These are phyloP conservation scores for Penicillium paradoxum DNA, from an alignment of 495 filamentous ascomycete species.

Conservation along the genomic window DNA sequence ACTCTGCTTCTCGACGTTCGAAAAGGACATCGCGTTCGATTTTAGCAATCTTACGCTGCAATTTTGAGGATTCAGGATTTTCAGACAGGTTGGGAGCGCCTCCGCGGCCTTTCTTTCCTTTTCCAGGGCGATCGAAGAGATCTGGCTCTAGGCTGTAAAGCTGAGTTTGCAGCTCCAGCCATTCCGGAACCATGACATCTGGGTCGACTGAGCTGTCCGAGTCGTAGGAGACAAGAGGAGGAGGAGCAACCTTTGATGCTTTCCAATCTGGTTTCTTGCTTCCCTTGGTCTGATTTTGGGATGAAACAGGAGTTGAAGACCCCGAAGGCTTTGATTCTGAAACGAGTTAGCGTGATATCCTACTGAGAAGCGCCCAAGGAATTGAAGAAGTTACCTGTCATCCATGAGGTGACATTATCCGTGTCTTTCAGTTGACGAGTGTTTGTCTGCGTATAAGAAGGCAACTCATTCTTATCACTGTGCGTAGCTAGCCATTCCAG, in stretches of 20 bases:
- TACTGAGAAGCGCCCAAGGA: constrained; percentile 13
- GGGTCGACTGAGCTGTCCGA: constrained; percentile 56
- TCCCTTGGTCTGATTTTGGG: constrained; percentile 23
- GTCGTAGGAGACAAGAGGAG: constrained; percentile 33
- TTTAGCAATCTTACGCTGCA: constrained; percentile 65
- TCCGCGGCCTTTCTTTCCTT: constrained; percentile 36
- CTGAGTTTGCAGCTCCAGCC: constrained; percentile 63
- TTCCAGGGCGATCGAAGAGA: constrained; percentile 42
- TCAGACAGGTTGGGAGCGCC: constrained; percentile 20
- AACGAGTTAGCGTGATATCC: constrained; percentile 24
- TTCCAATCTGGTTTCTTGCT: constrained; percentile 28
- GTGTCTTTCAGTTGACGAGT: constrained; percentile 30
- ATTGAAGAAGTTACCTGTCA: constrained; percentile 34
- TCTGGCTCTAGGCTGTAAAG: constrained; percentile 72
- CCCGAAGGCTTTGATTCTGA: constrained; percentile 34
- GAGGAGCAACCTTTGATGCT: constrained; percentile 18
- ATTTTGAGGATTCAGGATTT: constrained; percentile 52
- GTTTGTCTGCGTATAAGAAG: constrained; percentile 55
- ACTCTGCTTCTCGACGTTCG: constrained; percentile 70
- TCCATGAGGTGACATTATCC: constrained; percentile 40
- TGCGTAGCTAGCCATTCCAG: constrained; percentile 80
- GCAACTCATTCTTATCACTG: constrained; percentile 61
- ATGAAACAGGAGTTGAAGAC: constrained; percentile 27
- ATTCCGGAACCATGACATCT: constrained; percentile 70
- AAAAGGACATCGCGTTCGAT: constrained; percentile 86